Base-by-base conservation (phyloP, 768 basidiomycete species). In the Hysterangium stoloniferum region DNA sequence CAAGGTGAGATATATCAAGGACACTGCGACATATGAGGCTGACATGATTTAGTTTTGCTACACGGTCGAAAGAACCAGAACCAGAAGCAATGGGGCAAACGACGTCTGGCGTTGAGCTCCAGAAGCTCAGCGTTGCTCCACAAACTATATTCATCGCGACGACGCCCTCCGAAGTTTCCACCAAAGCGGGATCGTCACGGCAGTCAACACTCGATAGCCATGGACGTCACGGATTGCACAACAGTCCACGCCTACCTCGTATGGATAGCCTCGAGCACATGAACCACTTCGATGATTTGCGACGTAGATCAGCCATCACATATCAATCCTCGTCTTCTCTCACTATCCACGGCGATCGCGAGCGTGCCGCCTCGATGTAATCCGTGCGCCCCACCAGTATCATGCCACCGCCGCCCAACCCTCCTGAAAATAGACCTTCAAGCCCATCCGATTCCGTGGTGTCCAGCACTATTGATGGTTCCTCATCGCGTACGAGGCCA, bases 91-190 rank as follows among this genome's bases (percentile, higher is more conserved):
- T 73, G 52, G 70, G 88, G 19, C 84, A 79, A 61, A 71, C 78
- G 4, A 76, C 73, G 7, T 78, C 77, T 17, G 78, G 84, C 43
- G 73, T 91, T 31, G 86, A 90, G 52, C 74, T 99, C 34, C 86
- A 85, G 58, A 91, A 89, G 59, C 79, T 97, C 3, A 84, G 85
- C 1, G 84, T 94, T 4, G 86, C 92, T 0, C 91, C 92, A 11
- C 90, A 89, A 53, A 96, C 91, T 0, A 82, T 96, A 17, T 96
- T 97, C 65, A 69, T 96, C 57, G 87, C 62, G 27, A 59, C 49
- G 24, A 50, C 50, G 29, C 37, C 53, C 19, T 45, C 56, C 7
- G 56, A 57, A 19, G 33, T 34, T 13, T 45, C 45, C n/a, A 34
- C 33, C 24, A 19, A 25, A 25, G 24, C 33, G 3, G 20, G 31